Evolutionary conservation across 2,329 filamentous ascomycete species (phyloP).

Genomic region (Nothopassalora personata): DNA sequence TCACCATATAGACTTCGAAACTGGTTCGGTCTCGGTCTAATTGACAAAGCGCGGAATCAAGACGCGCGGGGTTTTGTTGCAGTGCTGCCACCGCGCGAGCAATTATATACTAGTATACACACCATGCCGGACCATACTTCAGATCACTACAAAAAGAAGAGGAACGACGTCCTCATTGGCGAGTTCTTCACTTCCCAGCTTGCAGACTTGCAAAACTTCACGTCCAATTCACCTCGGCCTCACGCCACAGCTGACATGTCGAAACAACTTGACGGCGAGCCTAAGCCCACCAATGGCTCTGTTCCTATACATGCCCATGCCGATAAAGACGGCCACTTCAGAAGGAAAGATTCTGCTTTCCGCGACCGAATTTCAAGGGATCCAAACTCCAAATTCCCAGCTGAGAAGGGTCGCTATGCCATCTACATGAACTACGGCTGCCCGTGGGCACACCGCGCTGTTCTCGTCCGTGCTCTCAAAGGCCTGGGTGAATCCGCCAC

Average conservation of each 20-base stretch:
- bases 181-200: not conserved
- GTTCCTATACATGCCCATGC: conserved; percentile 14
- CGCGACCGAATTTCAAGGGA: conserved; percentile 52
- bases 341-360: conserved; percentile 51
- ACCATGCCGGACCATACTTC: not conserved
- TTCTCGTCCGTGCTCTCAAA: conserved; percentile 47
- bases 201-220: not conserved
- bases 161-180: not conserved
- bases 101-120: not conserved
- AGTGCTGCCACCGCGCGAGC: not conserved
- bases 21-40: not conserved
- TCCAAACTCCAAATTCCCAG: conserved; percentile 49
- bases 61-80: not conserved
- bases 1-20: not conserved
- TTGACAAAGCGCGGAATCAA: not conserved
- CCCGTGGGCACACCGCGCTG: conserved; percentile 56
- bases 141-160: not conserved
- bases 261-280: not conserved
- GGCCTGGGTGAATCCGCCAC: conserved; percentile 31
- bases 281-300: not conserved
- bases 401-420: conserved; percentile 55
- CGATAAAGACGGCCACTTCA: conserved; percentile 48
- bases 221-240: not conserved
- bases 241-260: not conserved
- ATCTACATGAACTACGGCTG: conserved; percentile 58